Evolutionary conservation across 1,284 basidiomycete genomes (phyloP).

Genomic region (Trametes hirsuta): DNA sequence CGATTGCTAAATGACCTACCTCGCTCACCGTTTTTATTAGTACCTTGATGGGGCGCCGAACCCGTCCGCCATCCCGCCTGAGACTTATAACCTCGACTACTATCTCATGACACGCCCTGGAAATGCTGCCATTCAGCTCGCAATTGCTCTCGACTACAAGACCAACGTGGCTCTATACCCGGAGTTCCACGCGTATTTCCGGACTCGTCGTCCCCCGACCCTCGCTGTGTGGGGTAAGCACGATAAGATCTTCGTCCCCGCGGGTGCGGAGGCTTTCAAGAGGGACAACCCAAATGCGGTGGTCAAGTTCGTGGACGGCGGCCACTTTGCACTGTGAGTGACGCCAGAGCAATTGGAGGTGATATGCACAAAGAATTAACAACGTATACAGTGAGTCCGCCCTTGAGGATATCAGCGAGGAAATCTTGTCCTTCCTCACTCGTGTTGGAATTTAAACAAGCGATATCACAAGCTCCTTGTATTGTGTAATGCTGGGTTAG

Average conservation of each 20-base stretch:
- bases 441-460: neutral
- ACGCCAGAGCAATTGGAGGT: conserved; percentile 5
- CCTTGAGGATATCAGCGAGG: neutral
- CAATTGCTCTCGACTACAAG: conserved; percentile 47
- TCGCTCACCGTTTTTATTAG: conserved; percentile 21
- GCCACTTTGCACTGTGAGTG: conserved; percentile 50
- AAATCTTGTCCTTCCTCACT: neutral
- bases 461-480: too few relatives aligned
- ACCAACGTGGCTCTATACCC: conserved; percentile 49
- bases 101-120: conserved; percentile 42
- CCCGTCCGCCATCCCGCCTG: conserved; percentile 39
- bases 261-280: conserved; percentile 50
- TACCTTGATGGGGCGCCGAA: conserved; percentile 41
- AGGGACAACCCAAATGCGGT: conserved; percentile 41
- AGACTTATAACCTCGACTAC: conserved; percentile 46
- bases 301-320: conserved; percentile 46
- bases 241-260: conserved; percentile 47
- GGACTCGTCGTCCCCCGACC: conserved; percentile 41
- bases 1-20: neutral
- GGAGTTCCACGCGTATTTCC: conserved; percentile 48
- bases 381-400: neutral
- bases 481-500: too few relatives aligned
- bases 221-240: conserved; percentile 53
- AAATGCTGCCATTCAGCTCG: conserved; percentile 44
- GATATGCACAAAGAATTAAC: neutral